Evolutionary conservation across 139 green algal species (phyloP).

Genomic region (Closterium sp.): DNA sequence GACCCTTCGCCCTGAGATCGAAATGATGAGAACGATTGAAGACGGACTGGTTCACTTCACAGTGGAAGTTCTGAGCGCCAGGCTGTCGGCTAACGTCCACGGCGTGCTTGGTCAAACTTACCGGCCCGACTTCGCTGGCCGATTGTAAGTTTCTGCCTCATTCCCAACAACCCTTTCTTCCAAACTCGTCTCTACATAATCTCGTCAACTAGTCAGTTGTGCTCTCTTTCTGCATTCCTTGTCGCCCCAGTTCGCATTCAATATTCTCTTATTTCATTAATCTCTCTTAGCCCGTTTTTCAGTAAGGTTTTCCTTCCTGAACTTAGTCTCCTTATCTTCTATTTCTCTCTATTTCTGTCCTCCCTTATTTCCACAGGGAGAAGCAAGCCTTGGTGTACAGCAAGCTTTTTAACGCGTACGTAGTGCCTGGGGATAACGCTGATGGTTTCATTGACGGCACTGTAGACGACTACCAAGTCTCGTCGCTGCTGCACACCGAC

Average conservation of each 20-base stretch:
- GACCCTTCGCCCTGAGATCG: constrained; percentile 10
- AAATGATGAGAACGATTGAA: constrained; percentile 8
- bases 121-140: constrained; percentile 2
- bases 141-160: constrained; percentile 26
- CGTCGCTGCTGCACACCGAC: constrained; percentile 2
- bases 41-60: constrained; percentile 36
- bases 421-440: constrained; percentile 13
- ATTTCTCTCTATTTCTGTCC: background rate
- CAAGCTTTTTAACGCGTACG: background rate
- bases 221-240: too few species aligned
- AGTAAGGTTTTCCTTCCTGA: background rate
- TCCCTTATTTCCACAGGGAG: background rate
- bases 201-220: too few species aligned
- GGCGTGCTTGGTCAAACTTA: constrained; percentile 38
- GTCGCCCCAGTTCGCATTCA: too few species aligned
- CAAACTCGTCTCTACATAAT: too few species aligned
- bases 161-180: too few species aligned
- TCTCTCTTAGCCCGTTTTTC: background rate
- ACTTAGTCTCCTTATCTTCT: background rate
- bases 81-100: constrained; percentile 12
- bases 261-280: background rate
- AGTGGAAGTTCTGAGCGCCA: constrained; percentile 5
- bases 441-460: constrained; percentile 32
- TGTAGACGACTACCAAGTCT: constrained; percentile 2
- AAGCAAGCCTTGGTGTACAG: background rate